Evolutionary conservation across 2,329 filamentous ascomycete genomes (phyloP).

Genomic region (Epichloe baconii): DNA sequence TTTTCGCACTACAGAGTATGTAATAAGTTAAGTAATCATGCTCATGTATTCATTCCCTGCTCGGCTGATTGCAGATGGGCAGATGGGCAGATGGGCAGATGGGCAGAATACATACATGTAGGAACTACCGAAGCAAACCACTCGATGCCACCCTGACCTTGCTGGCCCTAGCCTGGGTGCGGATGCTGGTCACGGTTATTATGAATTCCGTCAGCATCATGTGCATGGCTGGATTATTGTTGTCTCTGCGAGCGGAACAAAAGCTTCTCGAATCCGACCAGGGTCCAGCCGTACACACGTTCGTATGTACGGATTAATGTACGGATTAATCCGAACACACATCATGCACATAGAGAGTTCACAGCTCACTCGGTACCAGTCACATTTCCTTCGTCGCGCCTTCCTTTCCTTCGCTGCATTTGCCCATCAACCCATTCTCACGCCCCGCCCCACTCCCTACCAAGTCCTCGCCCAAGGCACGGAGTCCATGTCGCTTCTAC

Average conservation of each 20-base stretch:
- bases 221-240: no score
- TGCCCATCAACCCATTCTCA: neutral
- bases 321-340: no score
- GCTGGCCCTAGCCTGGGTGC: no score
- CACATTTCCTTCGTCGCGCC: neutral
- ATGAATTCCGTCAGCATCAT: no score
- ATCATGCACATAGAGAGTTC: no score
- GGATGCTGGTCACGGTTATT: no score
- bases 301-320: no score
- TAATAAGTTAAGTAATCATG: no score
- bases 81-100: neutral
- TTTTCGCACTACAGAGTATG: no score
- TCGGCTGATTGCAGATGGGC: neutral
- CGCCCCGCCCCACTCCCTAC: neutral
- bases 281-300: neutral
- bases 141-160: no score
- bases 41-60: neutral
- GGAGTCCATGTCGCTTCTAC: neutral
- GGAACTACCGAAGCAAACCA: neutral
- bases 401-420: slow-evolving; percentile 4
- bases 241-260: no score
- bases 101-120: neutral
- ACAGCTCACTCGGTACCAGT: neutral
- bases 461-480: neutral
- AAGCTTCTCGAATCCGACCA: neutral